Base-by-base conservation (phyloP, 257 asterid species). In the Rhazya stricta region DNA sequence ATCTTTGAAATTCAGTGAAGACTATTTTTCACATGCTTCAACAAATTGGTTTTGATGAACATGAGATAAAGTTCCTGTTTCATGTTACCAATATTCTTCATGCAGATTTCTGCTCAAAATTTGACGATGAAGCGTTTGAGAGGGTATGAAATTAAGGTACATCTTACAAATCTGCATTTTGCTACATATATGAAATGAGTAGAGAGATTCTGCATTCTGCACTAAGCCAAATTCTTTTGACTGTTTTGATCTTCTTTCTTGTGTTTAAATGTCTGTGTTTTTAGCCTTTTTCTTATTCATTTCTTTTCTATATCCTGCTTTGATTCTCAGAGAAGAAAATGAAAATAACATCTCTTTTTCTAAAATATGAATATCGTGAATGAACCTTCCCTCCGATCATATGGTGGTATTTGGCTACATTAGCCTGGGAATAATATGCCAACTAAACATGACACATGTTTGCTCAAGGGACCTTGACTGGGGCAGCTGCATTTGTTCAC, bases 71-170 rank as follows among this genome's bases (percentile, higher is more conserved):
- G n/a, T 3, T 5, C 29, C 27, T 63, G 25, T 13, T 63, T 63
- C 27, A 63, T 46, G 34, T 6, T 63, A 45, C 25, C 19, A 36
- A 51, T 39, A 80, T 61, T 77, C 74, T 74, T 74, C 76, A 63
- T 87, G 86, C 96, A 94, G 99, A 88, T 94, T 66, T 81, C 88
- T 25, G 81, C 89, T 69, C 99, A 94, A 86, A 91, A 89, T 78
- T 85, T 94, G 91, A 92, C 89, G 67, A 92, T 94, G 99, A 91
- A 89, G 79, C 97, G 96, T 71, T 82, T 94, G 50, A 80, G 97
- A 80, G 99, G 99, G 84, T 80, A 86, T 74, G 99, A 94, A 83
- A 90, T 94, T 72, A 94, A 89, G 99, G 99, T 91, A 81, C 75
- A 46, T 50, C 42, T 32, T 77, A 16, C 30, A 41, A 39, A 69